A percentile compares a stretch with the other conserved stretches of the same genome.
Evolutionary conservation across 305 asterid species (phyloP).

Genomic region (Salvia sclarea): DNA sequence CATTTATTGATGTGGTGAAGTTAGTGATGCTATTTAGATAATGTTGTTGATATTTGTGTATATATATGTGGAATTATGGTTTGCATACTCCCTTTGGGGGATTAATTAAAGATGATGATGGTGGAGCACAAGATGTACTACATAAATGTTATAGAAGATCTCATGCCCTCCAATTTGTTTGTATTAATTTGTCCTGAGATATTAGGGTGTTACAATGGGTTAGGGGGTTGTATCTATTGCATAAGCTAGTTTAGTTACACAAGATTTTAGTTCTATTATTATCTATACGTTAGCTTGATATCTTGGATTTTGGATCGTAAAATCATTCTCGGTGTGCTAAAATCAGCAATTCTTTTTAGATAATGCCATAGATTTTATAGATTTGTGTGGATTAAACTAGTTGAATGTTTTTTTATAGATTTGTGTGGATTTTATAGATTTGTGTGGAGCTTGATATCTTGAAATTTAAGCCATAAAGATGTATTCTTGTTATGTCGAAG

Average conservation of each 20-base stretch:
- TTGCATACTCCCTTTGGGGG: neutral
- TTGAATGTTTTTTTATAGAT: neutral
- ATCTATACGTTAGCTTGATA: neutral
- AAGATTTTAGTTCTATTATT: too few relatives aligned
- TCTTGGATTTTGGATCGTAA: neutral
- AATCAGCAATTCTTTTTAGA: neutral
- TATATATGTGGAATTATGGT: neutral
- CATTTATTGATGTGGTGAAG: too few relatives aligned
- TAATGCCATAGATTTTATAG: neutral
- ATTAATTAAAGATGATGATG: neutral
- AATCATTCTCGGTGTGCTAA: neutral
- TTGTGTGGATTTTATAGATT: neutral
- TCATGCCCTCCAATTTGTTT: neutral
- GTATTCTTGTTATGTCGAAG: slow-evolving; percentile 18
- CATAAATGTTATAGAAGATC: neutral
- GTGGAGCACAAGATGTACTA: neutral
- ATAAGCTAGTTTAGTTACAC: too few relatives aligned
- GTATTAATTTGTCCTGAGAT: neutral
- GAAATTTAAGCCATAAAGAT: neutral
- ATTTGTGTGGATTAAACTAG: neutral
- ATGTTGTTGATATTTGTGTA: neutral
- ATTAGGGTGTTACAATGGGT: too few relatives aligned
- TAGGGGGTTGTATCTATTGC: neutral
- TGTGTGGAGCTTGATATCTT: neutral
- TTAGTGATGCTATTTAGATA: neutral